Evolutionary conservation across 371 early-diverging fungal genomes (phyloP).

Genomic region (Fennellomyces sp.): DNA sequence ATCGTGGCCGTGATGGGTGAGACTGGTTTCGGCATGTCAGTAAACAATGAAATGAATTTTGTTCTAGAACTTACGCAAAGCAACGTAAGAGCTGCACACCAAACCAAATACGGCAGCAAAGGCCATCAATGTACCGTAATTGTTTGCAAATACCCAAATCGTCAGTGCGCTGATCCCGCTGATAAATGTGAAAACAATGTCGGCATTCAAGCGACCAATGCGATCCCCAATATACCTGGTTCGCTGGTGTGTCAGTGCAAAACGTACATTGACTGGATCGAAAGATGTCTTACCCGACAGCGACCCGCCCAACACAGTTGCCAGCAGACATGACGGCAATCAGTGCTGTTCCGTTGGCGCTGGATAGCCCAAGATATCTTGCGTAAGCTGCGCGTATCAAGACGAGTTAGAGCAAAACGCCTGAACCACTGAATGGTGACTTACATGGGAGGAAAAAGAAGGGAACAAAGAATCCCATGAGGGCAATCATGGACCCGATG

Average conservation of each 20-base stretch:
- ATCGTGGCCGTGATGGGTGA: slow-evolving; percentile 38
- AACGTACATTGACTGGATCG: not conserved
- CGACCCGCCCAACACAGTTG: slow-evolving; percentile 15
- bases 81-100: slow-evolving; percentile 19
- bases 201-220: slow-evolving; percentile 13
- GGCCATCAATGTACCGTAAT: slow-evolving; percentile 16
- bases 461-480: slow-evolving; percentile 64
- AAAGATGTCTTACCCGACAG: slow-evolving; percentile 4
- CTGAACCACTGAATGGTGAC: not conserved
- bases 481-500: slow-evolving; percentile 40
- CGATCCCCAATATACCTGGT: slow-evolving; percentile 12
- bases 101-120: slow-evolving; percentile 25
- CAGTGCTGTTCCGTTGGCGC: slow-evolving; percentile 16
- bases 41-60: too few species aligned
- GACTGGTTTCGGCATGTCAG: too few species aligned
- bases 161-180: not conserved
- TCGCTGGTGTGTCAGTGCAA: not conserved
- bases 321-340: slow-evolving; percentile 15
- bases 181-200: slow-evolving; percentile 12
- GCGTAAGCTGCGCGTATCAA: slow-evolving; percentile 16
- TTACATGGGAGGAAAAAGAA: slow-evolving; percentile 59
- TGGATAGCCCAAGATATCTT: slow-evolving; percentile 16
- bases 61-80: slow-evolving; percentile 12
- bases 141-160: slow-evolving; percentile 20
- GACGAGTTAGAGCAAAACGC: not conserved